A percentile compares a stretch with the other conserved stretches of the same genome.
Conservation (phyloP, 345 rosid genomes). For the Hypericum androsaemum region DNA sequence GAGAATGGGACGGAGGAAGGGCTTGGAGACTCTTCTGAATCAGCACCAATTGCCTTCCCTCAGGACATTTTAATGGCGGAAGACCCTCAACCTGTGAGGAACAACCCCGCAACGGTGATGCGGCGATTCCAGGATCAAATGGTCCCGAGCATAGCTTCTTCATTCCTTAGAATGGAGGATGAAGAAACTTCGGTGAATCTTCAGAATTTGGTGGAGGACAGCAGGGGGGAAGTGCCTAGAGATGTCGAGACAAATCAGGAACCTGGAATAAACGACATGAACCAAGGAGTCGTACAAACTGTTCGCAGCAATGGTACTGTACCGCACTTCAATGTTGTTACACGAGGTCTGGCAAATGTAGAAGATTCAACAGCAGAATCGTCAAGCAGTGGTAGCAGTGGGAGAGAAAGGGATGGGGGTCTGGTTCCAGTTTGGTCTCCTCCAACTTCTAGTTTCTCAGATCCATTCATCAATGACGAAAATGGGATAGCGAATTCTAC, state of each 20-base stretch:
- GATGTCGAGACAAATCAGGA: constrained; percentile 43
- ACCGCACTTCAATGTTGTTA: constrained; percentile 31
- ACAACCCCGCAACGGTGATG: constrained; percentile 28
- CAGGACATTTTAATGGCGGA: constrained; percentile 63
- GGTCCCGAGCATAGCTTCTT: constrained; percentile 90
- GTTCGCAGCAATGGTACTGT: constrained; percentile 22
- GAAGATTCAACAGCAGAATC: constrained; percentile 94
- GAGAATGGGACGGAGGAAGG: constrained; percentile 97
- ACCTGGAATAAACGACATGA: constrained; percentile 33
- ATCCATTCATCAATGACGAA: constrained; percentile 68
- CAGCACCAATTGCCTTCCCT: constrained; percentile 63
- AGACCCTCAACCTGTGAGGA: constrained; percentile 41
- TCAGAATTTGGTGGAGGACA: constrained; percentile 39
- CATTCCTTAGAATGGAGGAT: constrained; percentile 59
- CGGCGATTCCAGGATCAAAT: constrained; percentile 86
- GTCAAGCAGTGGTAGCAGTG: constrained; percentile 37
- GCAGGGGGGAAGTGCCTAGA: constrained; percentile 86
- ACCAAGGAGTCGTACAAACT: constrained; percentile 27
- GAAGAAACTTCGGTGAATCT: constrained; percentile 57
- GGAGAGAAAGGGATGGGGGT: constrained; percentile 87
- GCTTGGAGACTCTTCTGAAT: constrained; percentile 81
- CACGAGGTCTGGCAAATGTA: constrained; percentile 31
- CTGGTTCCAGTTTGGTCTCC: constrained; percentile 95
- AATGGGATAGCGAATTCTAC: constrained; percentile 58
- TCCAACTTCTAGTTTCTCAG: constrained; percentile 53